These are phyloP conservation scores for Fomitopsis pinicola DNA, from an alignment of 1,284 basidiomycete species.

Conservation along the genomic window DNA sequence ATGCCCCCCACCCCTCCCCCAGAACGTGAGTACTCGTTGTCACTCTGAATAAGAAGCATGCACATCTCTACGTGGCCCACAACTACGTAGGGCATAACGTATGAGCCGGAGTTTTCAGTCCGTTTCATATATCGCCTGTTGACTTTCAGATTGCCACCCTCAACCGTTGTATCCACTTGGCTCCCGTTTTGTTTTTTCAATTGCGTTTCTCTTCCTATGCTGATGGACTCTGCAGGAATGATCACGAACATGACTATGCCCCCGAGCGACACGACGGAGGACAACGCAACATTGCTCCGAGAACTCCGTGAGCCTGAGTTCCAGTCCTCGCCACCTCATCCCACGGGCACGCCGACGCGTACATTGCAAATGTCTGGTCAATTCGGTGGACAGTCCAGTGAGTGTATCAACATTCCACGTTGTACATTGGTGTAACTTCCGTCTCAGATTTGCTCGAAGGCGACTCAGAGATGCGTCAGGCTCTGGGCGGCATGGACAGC, in stretches of 20 bases:
- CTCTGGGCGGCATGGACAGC: conserved; percentile 53
- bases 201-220: not conserved
- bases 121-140: too few species aligned
- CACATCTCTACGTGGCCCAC: not conserved
- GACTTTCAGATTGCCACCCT: too few species aligned
- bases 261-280: conserved; percentile 32
- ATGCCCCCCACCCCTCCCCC: conserved; percentile 16
- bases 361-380: conserved; percentile 60
- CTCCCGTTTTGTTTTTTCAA: not conserved
- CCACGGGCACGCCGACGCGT: conserved; percentile 49
- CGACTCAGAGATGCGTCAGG: conserved; percentile 70
- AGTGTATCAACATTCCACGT: conserved; percentile 20
- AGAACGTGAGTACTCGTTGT: conserved; percentile 18
- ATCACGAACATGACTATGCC: conserved; percentile 22
- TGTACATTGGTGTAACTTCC: not conserved
- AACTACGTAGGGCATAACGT: too few species aligned
- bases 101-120: too few species aligned
- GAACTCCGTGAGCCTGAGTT: conserved; percentile 32
- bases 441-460: conserved; percentile 60
- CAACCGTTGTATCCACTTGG: too few species aligned
- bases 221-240: conserved; percentile 1
- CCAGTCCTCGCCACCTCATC: conserved; percentile 37
- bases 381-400: conserved; percentile 55
- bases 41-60: not conserved
- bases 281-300: conserved; percentile 34